Percentiles rank a stretch among this genome's conserved stretches.
Conservation (phyloP, 1,139 yeast species). For the Insectozyma bohioensis region DNA sequence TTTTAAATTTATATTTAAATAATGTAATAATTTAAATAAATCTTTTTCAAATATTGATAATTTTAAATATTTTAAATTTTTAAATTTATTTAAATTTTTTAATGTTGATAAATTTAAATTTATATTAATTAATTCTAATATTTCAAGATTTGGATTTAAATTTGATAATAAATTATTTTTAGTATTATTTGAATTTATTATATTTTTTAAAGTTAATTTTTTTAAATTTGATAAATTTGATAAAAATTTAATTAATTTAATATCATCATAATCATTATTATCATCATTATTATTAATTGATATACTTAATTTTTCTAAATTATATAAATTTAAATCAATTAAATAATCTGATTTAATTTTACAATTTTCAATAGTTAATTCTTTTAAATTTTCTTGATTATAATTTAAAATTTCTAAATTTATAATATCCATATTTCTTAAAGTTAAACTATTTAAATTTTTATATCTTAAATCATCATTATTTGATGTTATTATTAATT, state of each 20-base stretch:
- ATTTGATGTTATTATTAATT: slow-evolving; percentile 5
- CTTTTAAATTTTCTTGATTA: slow-evolving; percentile 6
- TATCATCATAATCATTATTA: slow-evolving; percentile 8
- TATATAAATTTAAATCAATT: slow-evolving; percentile 4
- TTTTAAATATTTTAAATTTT: slow-evolving; percentile 15
- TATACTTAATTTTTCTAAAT: slow-evolving; percentile 5
- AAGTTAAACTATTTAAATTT: slow-evolving; percentile 6
- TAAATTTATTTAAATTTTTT: slow-evolving; percentile 9
- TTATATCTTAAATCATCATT: too few relatives aligned
- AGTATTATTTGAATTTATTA: too few relatives aligned
- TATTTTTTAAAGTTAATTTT: too few relatives aligned
- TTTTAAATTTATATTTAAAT: slow-evolving; percentile 5
- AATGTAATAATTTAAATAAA: slow-evolving; percentile 9
- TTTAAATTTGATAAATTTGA: slow-evolving; percentile 3
- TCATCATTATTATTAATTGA: slow-evolving; percentile 9
- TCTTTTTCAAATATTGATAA: slow-evolving; percentile 12
- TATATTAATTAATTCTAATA: too few relatives aligned
- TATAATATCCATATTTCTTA: slow-evolving; percentile 10
- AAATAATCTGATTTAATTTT: slow-evolving; percentile 7
- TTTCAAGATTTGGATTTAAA: too few relatives aligned
- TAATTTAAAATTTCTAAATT: slow-evolving; percentile 3
- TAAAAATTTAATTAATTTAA: slow-evolving; percentile 6
- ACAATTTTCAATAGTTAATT: slow-evolving; percentile 14
- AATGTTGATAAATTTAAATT: not conserved
- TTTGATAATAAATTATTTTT: too few relatives aligned